phyloP scores from a whole-genome alignment of 805 yeast genomes.

The Starmerella bacillaris region DNA sequence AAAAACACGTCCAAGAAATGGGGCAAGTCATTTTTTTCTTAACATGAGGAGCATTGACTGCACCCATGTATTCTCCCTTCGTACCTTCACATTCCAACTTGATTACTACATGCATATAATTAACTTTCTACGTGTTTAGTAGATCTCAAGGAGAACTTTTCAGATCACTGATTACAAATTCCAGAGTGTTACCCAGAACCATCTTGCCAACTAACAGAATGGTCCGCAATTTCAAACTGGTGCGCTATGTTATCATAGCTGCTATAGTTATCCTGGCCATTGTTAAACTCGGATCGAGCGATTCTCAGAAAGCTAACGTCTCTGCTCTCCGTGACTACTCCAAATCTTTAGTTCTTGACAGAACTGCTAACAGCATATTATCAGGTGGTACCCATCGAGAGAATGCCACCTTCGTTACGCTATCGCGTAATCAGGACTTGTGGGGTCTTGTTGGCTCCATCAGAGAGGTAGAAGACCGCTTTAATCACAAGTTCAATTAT shows the following conservation, averaged over 20 bases:
- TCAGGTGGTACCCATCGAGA: constrained; percentile 14
- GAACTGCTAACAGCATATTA: neutral
- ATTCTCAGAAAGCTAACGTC: neutral
- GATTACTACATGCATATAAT: too few species aligned
- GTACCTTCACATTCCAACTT: too few species aligned
- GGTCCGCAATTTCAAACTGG: constrained; percentile 24
- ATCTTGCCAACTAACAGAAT: constrained; percentile 8
- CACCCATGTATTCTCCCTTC: too few species aligned
- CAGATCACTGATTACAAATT: too few species aligned
- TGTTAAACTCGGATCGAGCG: constrained; percentile 17
- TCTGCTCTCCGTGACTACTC: constrained; percentile 9
- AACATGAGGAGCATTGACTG: too few species aligned
- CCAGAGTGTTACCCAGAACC: neutral
- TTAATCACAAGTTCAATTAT: constrained; percentile 56
- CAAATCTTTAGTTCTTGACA: constrained; percentile 2
- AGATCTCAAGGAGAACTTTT: too few species aligned
- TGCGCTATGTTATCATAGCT: constrained; percentile 23
- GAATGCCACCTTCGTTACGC: constrained; percentile 33
- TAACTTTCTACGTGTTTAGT: too few species aligned
- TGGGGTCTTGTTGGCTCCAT: constrained; percentile 42
- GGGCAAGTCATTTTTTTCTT: too few species aligned
- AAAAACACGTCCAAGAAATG: too few species aligned
- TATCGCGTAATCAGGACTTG: constrained; percentile 55
- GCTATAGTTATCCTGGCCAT: constrained; percentile 20
- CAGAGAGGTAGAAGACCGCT: constrained; percentile 57